Evolutionary conservation across 768 basidiomycete genomes (phyloP).

Genomic region (Panaeolus cyanescens): DNA sequence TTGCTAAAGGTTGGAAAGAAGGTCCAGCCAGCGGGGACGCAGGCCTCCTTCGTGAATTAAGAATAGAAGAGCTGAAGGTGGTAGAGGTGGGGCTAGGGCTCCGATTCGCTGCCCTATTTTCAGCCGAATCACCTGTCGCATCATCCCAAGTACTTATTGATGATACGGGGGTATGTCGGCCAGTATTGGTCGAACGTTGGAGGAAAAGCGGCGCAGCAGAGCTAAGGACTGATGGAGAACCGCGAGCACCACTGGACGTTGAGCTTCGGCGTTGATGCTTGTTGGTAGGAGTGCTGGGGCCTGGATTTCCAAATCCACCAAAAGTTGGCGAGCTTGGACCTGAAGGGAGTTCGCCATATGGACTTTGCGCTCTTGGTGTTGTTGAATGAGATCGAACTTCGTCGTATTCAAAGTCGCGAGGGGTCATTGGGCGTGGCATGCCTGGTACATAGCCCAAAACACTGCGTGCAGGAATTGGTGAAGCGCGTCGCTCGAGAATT

Average conservation of each 20-base stretch:
- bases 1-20: slow-evolving; percentile 59
- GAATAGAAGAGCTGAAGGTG: slow-evolving; percentile 48
- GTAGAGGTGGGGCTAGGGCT: background rate
- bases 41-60: slow-evolving; percentile 57
- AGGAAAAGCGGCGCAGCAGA: slow-evolving; percentile 50
- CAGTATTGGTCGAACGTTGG: slow-evolving; percentile 58
- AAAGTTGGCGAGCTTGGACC: slow-evolving; percentile 27
- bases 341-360: slow-evolving; percentile 39
- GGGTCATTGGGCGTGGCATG: slow-evolving; percentile 91
- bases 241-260: slow-evolving; percentile 28
- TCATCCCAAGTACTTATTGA: background rate
- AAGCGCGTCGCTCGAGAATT: slow-evolving; percentile 53
- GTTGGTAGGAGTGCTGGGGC: slow-evolving; percentile 22
- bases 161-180: slow-evolving; percentile 56
- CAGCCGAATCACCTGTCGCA: background rate
- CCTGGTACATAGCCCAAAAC: slow-evolving; percentile 87
- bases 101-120: background rate
- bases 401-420: slow-evolving; percentile 75
- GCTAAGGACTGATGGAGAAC: slow-evolving; percentile 25
- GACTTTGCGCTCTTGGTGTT: slow-evolving; percentile 80
- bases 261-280: slow-evolving; percentile 55
- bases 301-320: slow-evolving; percentile 1
- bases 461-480: slow-evolving; percentile 62
- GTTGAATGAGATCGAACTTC: slow-evolving; percentile 67
- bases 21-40: slow-evolving; percentile 70